Conservation (phyloP, 768 basidiomycete species). For the Tricholoma matsutake region DNA sequence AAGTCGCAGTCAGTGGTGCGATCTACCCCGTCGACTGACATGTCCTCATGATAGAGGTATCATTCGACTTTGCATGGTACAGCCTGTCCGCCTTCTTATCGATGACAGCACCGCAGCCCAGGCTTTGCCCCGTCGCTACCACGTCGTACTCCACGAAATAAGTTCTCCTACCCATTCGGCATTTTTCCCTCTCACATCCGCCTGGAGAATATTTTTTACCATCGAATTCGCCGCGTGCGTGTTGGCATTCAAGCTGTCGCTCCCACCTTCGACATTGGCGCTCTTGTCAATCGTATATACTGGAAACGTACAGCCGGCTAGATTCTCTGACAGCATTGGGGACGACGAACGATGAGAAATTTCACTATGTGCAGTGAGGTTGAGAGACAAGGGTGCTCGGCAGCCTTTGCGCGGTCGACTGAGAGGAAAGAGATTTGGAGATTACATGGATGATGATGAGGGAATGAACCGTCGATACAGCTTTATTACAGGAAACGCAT, state of each 20-base stretch:
- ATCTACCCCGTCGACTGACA: background rate
- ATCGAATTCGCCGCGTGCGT: background rate
- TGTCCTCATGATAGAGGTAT: background rate
- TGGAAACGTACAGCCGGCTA: background rate
- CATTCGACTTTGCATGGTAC: background rate
- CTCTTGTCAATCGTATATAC: background rate
- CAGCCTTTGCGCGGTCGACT: background rate
- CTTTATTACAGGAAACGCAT: too few species aligned
- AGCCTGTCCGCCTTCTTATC: background rate
- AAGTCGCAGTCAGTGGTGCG: background rate
- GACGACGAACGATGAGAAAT: background rate
- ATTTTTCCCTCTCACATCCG: background rate
- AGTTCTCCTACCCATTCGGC: background rate
- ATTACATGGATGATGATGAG: background rate
- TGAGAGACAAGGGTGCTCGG: background rate
- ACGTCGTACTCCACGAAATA: background rate
- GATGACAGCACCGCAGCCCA: background rate
- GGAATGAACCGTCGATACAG: background rate
- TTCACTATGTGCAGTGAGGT: background rate
- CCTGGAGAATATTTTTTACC: background rate
- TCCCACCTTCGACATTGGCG: background rate
- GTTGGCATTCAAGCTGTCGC: background rate
- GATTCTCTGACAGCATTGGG: background rate
- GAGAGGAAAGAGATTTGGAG: background rate
- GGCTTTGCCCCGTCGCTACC: background rate